phyloP scores from a whole-genome alignment of 495 filamentous ascomycete species.

The Annulohypoxylon bovei region DNA sequence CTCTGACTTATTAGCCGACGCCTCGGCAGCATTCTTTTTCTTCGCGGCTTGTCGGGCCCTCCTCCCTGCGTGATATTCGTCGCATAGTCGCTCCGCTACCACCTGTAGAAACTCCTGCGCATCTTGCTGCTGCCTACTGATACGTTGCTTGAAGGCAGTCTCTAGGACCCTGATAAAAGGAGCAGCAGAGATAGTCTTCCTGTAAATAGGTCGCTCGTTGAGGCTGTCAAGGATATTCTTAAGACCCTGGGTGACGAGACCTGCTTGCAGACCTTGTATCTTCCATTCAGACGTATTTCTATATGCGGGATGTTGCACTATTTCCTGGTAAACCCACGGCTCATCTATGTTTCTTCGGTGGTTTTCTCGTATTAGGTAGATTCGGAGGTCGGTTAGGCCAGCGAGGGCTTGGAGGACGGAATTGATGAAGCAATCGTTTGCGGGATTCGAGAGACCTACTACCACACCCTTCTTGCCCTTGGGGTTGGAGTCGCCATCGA shows the following conservation, averaged over 20 bases:
- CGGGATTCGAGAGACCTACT: slow-evolving; percentile 88
- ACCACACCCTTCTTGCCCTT: slow-evolving; percentile 80
- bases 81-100: slow-evolving; percentile 87
- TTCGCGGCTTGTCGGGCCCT: slow-evolving; percentile 67
- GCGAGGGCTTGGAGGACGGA: slow-evolving; percentile 93
- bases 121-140: slow-evolving; percentile 95
- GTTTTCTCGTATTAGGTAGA: slow-evolving; percentile 88
- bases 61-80: slow-evolving; percentile 89
- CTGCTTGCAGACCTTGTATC: slow-evolving; percentile 77
- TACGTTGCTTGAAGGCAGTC: slow-evolving; percentile 83
- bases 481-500: slow-evolving; percentile 78
- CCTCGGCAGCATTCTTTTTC: slow-evolving; percentile 16
- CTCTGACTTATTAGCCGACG: slow-evolving; percentile 8
- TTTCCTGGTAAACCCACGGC: slow-evolving; percentile 70
- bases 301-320: slow-evolving; percentile 51
- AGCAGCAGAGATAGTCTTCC: slow-evolving; percentile 89
- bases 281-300: slow-evolving; percentile 70
- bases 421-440: slow-evolving; percentile 99
- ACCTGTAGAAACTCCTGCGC: slow-evolving; percentile 98
- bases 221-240: slow-evolving; percentile 93
- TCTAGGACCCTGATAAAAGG: slow-evolving; percentile 84
- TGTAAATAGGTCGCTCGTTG: slow-evolving; percentile 92
- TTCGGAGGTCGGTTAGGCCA: slow-evolving; percentile 89
- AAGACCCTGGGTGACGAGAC: slow-evolving; percentile 84
- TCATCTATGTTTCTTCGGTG: slow-evolving; percentile 84